These are phyloP conservation scores for Blastocystis sp. DNA, from an alignment of 352 stramenopile genomes.

Conservation along the genomic window DNA sequence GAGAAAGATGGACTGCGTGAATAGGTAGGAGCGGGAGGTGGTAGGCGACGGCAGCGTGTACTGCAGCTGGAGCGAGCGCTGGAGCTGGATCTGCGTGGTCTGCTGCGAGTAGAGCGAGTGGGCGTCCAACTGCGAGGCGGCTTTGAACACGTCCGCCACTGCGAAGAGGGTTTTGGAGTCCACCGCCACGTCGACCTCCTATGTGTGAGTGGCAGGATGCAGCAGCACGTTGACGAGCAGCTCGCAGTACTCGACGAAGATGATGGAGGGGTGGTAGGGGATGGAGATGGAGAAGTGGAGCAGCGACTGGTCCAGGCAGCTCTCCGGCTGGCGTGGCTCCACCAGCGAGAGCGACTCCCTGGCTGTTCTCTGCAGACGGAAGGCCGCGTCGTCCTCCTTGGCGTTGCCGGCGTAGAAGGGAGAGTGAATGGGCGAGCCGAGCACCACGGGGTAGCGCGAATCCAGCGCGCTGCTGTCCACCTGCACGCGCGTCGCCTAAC, in stretches of 20 bases:
- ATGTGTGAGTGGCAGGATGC: neutral
- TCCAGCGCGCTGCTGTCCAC: constrained; percentile 41
- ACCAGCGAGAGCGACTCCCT: neutral
- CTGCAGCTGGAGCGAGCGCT: neutral
- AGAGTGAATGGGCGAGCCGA: constrained; percentile 51
- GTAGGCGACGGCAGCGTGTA: neutral
- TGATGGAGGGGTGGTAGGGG: constrained; percentile 23
- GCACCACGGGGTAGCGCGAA: constrained; percentile 35
- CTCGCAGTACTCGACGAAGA: constrained; percentile 44
- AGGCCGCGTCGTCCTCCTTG: neutral
- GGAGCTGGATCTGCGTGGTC: neutral
- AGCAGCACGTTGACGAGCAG: constrained; percentile 10
- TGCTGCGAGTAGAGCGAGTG: neutral
- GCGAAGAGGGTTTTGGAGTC: constrained; percentile 41
- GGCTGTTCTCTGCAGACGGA: neutral
- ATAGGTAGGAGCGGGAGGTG: constrained; percentile 27
- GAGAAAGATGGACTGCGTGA: neutral
- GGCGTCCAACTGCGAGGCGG: neutral
- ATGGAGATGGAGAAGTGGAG: constrained; percentile 19
- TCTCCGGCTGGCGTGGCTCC: neutral
- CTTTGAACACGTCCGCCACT: constrained; percentile 25
- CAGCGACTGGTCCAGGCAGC: neutral
- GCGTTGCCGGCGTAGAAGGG: constrained; percentile 12
- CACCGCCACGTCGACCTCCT: constrained; percentile 48
- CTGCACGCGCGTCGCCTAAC: constrained; percentile 19